Percentiles rank a stretch among this genome's conserved stretches.
phyloP scores from a whole-genome alignment of 305 asterid species.

The Lippia alba region DNA sequence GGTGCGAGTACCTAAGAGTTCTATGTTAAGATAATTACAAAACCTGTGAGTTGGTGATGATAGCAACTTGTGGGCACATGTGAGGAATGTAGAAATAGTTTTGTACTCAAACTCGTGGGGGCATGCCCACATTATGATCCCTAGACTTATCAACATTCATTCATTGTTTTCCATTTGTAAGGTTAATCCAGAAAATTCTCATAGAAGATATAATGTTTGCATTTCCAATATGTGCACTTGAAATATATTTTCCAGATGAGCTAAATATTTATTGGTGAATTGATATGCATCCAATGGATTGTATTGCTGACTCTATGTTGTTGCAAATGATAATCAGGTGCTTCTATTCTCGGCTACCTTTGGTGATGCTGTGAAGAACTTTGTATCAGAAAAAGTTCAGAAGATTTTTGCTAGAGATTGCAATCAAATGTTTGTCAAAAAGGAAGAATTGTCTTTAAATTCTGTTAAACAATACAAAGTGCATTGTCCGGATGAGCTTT shows the following conservation, averaged over 20 bases:
- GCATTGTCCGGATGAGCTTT: slow-evolving; percentile 84
- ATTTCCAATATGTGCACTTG: not conserved
- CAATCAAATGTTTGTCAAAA: slow-evolving; percentile 85
- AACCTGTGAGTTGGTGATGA: too few species aligned
- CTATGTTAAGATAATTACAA: too few species aligned
- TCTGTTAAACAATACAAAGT: slow-evolving; percentile 93
- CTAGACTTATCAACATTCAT: not conserved
- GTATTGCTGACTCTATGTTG: slow-evolving; percentile 27
- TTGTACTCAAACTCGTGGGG: too few species aligned
- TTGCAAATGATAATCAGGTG: slow-evolving; percentile 58
- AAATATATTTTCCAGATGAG: not conserved
- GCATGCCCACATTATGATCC: not conserved
- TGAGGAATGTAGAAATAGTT: too few species aligned
- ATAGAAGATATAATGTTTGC: not conserved
- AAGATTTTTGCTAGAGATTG: slow-evolving; percentile 70
- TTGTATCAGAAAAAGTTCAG: slow-evolving; percentile 69
- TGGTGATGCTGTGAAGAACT: slow-evolving; percentile 69
- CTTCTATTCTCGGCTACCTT: slow-evolving; percentile 94
- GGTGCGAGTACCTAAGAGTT: too few species aligned
- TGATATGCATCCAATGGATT: slow-evolving; percentile 16
- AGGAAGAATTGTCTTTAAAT: slow-evolving; percentile 83
- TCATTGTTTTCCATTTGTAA: not conserved
- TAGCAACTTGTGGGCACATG: too few species aligned
- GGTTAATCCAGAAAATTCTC: not conserved
- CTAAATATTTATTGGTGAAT: slow-evolving; percentile 18